A percentile compares a stretch with the other conserved stretches of the same genome.
Evolutionary conservation across 345 rosid species (phyloP).

Genomic region (Euphorbia pulcherrima): DNA sequence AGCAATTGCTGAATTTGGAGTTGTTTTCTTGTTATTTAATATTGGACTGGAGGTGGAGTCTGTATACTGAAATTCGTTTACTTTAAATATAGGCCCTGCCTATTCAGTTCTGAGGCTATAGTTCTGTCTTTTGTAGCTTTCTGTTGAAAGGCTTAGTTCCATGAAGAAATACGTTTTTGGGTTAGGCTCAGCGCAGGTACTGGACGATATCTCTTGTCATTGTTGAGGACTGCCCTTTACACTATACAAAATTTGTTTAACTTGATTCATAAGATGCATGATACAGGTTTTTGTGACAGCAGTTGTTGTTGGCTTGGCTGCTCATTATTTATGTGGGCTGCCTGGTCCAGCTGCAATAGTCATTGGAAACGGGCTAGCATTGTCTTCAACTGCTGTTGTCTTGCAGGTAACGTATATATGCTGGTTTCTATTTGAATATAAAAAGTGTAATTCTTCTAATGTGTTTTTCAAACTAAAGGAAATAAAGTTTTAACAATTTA

Average conservation of each 20-base stretch:
- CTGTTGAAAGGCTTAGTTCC: constrained; percentile 98
- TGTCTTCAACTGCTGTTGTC: constrained; percentile 98
- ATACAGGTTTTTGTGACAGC: constrained; percentile 93
- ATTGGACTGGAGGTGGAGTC: constrained; percentile 93
- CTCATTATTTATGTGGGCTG: constrained; percentile 73
- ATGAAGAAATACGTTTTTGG: constrained; percentile 99
- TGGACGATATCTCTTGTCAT: constrained; percentile 13
- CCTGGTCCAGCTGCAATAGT: constrained; percentile 95
- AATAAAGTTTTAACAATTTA: background rate
- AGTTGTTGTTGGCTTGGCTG: constrained; percentile 68
- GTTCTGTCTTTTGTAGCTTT: constrained; percentile 59
- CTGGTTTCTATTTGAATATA: constrained; percentile 17
- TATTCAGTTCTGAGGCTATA: constrained; percentile 21
- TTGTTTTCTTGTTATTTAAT: constrained; percentile 91
- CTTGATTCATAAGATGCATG: constrained; percentile 20
- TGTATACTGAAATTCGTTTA: constrained; percentile 13
- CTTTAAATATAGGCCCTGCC: constrained; percentile 18
- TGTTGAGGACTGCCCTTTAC: no score
- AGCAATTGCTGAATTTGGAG: constrained; percentile 99
- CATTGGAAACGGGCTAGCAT: constrained; percentile 92
- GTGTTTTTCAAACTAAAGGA: background rate
- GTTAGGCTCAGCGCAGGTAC: constrained; percentile 92
- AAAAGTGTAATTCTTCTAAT: background rate
- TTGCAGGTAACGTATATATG: constrained; percentile 58
- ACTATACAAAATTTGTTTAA: constrained; percentile 11